Evolutionary conservation across 2,329 filamentous ascomycete species (phyloP).

Genomic region (Knufia petricola): DNA sequence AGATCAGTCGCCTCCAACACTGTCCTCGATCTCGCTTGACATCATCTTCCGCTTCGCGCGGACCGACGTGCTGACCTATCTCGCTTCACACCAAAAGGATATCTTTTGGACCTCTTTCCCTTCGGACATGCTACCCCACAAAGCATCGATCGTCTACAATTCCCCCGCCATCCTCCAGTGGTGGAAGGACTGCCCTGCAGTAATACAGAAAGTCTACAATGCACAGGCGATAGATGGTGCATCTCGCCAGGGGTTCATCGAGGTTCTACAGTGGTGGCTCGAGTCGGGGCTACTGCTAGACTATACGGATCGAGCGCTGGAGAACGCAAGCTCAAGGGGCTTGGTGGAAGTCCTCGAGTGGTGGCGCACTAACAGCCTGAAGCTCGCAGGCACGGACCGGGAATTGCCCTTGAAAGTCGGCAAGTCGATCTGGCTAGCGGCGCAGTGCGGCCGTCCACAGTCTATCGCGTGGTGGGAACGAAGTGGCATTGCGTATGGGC

Average conservation of each 20-base stretch:
- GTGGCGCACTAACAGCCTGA: conserved; percentile 58
- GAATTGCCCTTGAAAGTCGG: conserved; percentile 62
- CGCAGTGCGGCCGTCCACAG: conserved; percentile 68
- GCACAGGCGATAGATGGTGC: conserved; percentile 78
- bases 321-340: conserved; percentile 76
- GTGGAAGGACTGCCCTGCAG: conserved; percentile 76
- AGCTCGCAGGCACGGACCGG: conserved; percentile 30
- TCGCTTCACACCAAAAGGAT: conserved; percentile 57
- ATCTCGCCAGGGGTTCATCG: conserved; percentile 72
- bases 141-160: conserved; percentile 78
- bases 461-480: conserved; percentile 83
- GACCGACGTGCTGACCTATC: conserved; percentile 64
- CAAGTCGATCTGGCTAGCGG: conserved; percentile 72
- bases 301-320: conserved; percentile 78
- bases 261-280: conserved; percentile 88
- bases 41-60: conserved; percentile 87
- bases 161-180: conserved; percentile 78
- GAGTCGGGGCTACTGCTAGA: conserved; percentile 67
- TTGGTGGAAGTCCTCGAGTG: conserved; percentile 81
- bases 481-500: conserved; percentile 66
- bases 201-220: conserved; percentile 78
- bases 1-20: conserved; percentile 47
- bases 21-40: conserved; percentile 74
- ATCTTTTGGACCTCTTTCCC: conserved; percentile 82
- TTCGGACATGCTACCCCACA: conserved; percentile 70